Percentiles rank a stretch among this genome's conserved stretches.
Evolutionary conservation across 2,329 filamentous ascomycete species (phyloP).

Genomic region (Aureobasidium sp.): DNA sequence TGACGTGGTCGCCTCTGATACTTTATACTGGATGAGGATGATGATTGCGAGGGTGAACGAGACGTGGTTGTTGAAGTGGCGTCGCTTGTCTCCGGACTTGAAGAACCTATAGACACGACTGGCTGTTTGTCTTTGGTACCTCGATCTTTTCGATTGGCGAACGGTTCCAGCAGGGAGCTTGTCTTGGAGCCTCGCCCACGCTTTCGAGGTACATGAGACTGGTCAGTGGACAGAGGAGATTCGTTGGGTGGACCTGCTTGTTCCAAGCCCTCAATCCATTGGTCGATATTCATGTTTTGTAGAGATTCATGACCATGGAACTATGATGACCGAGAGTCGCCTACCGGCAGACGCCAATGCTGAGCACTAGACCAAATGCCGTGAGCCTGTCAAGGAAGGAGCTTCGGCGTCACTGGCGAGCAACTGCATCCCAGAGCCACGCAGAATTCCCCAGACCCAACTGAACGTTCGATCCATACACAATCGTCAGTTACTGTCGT

Average conservation of each 20-base stretch:
- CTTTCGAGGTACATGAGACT: background rate
- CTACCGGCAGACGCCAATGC: background rate
- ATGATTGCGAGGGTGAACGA: background rate
- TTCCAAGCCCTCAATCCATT: constrained; percentile 37
- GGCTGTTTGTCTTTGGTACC: background rate
- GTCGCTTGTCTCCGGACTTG: background rate
- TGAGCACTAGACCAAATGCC: background rate
- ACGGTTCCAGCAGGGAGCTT: background rate
- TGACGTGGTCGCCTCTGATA: constrained; percentile 40
- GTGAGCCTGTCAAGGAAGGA: background rate
- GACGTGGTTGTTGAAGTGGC: background rate
- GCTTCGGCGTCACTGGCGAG: background rate
- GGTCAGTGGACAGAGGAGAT: background rate
- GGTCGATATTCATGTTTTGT: constrained; percentile 37
- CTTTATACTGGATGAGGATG: constrained; percentile 13
- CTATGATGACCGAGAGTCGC: background rate
- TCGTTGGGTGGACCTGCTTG: constrained; percentile 18
- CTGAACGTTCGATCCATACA: background rate
- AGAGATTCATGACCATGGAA: background rate
- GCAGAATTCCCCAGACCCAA: background rate
- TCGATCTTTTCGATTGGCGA: background rate
- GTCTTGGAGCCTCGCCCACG: background rate
- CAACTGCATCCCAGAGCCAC: background rate
- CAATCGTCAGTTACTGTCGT: background rate
- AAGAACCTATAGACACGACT: background rate